Percentiles rank a stretch among this genome's conserved stretches.
These are phyloP conservation scores for Suillus subaureus DNA, from an alignment of 768 basidiomycete species.

Conservation along the genomic window DNA sequence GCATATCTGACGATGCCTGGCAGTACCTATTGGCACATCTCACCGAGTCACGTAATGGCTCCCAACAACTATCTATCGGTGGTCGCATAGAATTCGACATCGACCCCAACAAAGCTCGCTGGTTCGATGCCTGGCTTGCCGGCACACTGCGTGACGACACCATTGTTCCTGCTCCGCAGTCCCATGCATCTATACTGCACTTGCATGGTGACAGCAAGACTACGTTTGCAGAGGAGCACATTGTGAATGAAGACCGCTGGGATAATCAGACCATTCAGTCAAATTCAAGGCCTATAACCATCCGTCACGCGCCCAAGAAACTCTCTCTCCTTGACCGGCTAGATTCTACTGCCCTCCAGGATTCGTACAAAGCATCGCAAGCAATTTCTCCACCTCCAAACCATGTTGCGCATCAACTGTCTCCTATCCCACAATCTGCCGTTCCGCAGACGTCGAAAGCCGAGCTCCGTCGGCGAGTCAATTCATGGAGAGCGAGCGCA, in stretches of 20 bases:
- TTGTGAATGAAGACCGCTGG: slow-evolving; percentile 39
- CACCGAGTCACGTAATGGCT: slow-evolving; percentile 44
- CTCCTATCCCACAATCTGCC: slow-evolving; percentile 65
- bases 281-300: slow-evolving; percentile 29
- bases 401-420: slow-evolving; percentile 42
- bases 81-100: slow-evolving; percentile 89
- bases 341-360: slow-evolving; percentile 45
- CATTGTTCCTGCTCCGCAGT: slow-evolving; percentile 38
- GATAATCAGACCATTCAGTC: slow-evolving; percentile 23
- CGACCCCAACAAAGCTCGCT: slow-evolving; percentile 71
- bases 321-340: slow-evolving; percentile 71
- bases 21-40: slow-evolving; percentile 67
- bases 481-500: slow-evolving; percentile 67
- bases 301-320: slow-evolving; percentile 62
- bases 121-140: slow-evolving; percentile 74
- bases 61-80: slow-evolving; percentile 57
- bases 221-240: slow-evolving; percentile 44
- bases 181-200: slow-evolving; percentile 50
- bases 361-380: slow-evolving; percentile 33
- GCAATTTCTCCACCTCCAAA: slow-evolving; percentile 22
- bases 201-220: slow-evolving; percentile 57
- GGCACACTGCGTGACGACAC: slow-evolving; percentile 50
- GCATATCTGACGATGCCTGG: slow-evolving; percentile 82
- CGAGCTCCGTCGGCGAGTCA: slow-evolving; percentile 58
- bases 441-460: slow-evolving; percentile 54